A percentile compares a stretch with the other conserved stretches of the same genome.
These are phyloP conservation scores for Escovopsis sp. DNA, from an alignment of 2,329 filamentous ascomycete species.

Conservation along the genomic window DNA sequence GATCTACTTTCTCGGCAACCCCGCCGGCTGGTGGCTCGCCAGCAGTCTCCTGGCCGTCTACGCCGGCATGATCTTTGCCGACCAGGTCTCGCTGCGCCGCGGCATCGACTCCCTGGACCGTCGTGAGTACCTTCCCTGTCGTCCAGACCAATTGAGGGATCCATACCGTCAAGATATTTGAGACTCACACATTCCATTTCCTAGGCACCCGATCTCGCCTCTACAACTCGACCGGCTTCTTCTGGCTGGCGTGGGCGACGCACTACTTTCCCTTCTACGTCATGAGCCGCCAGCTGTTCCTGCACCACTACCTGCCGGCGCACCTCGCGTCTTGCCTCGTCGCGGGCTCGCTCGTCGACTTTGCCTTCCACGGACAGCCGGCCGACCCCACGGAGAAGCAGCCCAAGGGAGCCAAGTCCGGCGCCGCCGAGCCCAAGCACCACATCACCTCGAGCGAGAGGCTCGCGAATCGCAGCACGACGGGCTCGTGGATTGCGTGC, in stretches of 20 bases:
- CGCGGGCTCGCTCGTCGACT: conserved; percentile 81
- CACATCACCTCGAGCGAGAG: conserved; percentile 70
- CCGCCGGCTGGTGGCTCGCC: conserved; percentile 91
- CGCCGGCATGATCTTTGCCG: conserved; percentile 77
- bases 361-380: conserved; percentile 86
- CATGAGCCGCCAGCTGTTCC: conserved; percentile 95
- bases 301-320: conserved; percentile 93
- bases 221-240: conserved; percentile 98
- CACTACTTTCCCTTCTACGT: conserved; percentile 97
- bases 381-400: conserved; percentile 39
- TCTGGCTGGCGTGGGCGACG: conserved; percentile 94
- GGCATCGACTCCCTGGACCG: conserved; percentile 86
- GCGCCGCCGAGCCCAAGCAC: conserved; percentile 29
- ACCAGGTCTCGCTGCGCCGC: conserved; percentile 84
- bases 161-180: no score
- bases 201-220: conserved; percentile 76
- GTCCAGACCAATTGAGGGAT: no score
- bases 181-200: not conserved
- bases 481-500: conserved; percentile 65
- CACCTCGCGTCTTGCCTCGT: conserved; percentile 85
- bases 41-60: conserved; percentile 88
- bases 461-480: conserved; percentile 61
- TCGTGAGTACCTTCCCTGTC: conserved; percentile 45
- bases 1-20: conserved; percentile 97
- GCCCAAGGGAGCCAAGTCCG: no score